A percentile compares a stretch with the other conserved stretches of the same genome.
Conservation (phyloP, 176 grass and related monocot genomes). For the Phoenix roebelenii region DNA sequence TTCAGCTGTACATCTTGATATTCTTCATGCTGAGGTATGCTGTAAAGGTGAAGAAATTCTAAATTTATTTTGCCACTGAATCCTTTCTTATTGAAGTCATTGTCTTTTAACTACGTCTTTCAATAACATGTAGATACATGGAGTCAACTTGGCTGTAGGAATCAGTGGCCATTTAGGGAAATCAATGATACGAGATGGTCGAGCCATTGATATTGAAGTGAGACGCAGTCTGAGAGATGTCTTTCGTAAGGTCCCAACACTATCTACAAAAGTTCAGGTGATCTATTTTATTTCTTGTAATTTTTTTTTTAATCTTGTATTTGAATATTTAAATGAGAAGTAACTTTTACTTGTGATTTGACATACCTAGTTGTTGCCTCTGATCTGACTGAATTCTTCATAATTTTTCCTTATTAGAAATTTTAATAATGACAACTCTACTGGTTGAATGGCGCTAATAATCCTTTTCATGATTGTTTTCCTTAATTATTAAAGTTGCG, state of each 20-base stretch:
- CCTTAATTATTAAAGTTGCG: too few relatives aligned
- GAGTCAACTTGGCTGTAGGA: constrained; percentile 95
- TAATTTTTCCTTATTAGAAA: too few relatives aligned
- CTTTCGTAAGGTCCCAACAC: constrained; percentile 68
- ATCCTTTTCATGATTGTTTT: too few relatives aligned
- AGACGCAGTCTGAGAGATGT: constrained; percentile 87
- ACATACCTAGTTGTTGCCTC: too few relatives aligned
- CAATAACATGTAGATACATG: constrained; percentile 58
- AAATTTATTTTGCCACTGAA: too few relatives aligned
- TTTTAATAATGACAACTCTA: too few relatives aligned
- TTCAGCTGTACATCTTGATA: constrained; percentile 83
- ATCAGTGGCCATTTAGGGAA: constrained; percentile 63
- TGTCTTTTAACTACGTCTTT: too few relatives aligned
- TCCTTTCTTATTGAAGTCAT: too few relatives aligned
- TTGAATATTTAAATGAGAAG: neutral
- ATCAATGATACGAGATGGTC: constrained; percentile 76
- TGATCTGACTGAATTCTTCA: too few relatives aligned
- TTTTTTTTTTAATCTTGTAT: neutral
- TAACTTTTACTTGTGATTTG: too few relatives aligned
- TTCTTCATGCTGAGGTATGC: constrained; percentile 79
- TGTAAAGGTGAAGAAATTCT: too few relatives aligned
- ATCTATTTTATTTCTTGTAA: constrained; percentile 8
- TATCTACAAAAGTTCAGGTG: constrained; percentile 77
- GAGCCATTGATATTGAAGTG: constrained; percentile 71
- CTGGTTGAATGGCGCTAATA: too few relatives aligned